Base-by-base conservation (phyloP, 2,329 filamentous ascomycete genomes). In the Botryosphaeria agaves region DNA sequence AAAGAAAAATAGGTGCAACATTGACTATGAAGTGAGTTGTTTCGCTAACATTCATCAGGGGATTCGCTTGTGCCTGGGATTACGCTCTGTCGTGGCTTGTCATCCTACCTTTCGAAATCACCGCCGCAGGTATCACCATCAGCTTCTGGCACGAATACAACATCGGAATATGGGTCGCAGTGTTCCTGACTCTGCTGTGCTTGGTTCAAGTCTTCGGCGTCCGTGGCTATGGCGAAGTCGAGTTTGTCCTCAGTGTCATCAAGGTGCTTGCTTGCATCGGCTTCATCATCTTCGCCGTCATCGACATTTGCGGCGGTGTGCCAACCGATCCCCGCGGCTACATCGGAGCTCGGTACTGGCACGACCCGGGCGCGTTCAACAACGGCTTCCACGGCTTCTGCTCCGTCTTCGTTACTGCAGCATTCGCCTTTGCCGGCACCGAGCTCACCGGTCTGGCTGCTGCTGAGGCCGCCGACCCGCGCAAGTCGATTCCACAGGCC, bases 381-480 rank as follows among this genome's bases (percentile, higher is more conserved):
- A 46, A 54, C 28, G 53, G 55, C 1, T 55, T 59, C 32, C 18
- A 29, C n/a, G 64, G 64, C 8, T 64, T 72, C 42, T 68, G 68
- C 40, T 54, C 56, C 9, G 64, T 70, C n/a, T 61, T 72, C 39
- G 62, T 66, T 18, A 64, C 58, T 6, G 62, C 64, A 35, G 67
- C 61, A 9, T 72, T 72, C 43, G 62, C 67, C 17, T 71, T 70
- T 41, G 60, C 57, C 32, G 64, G 64, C 9, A 68, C 64, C 4
- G 64, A 69, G 38, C 49, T 68, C 26, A 60, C 63, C 29, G 64
- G 62, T 38, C 55, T 68, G 27, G 62, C 61, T 24, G 64, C 62
- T 12, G 66, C 61, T 15, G 64, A 69, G 42, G 60, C 61, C 14
- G 51, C 51, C 24, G 63, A 67, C 34, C 66, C 66, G 0, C 48